Base-by-base conservation (phyloP, 2,329 filamentous ascomycete genomes). In the Phoma herbarum region DNA sequence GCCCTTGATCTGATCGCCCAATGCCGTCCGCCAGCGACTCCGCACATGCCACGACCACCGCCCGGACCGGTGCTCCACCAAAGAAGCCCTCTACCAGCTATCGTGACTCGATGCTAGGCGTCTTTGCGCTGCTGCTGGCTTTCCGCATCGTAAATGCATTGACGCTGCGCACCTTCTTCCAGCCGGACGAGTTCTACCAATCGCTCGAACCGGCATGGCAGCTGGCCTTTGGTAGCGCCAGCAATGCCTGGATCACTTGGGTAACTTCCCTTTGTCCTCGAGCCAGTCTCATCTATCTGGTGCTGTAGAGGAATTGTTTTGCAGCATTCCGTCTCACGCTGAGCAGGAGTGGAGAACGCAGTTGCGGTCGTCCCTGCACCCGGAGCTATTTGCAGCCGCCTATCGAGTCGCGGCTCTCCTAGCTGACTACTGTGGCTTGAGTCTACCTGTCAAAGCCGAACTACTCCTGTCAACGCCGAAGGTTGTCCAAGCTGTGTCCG, bases 171-270 rank as follows among this genome's bases (percentile, higher is more conserved):
- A 98, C 95, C 20, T 99, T 97, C 77, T 99, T 99, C 80, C 95
- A 99, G 78, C 95, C 95, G 26, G 95, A 99, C 81, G 95, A 99
- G 78, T 98, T 92, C 81, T 99, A 95, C 73, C 95, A 99, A 75
- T 90, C 93, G 1, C 85, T 98, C 43, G 95, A 99, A 80, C 94
- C 95, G 52, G 95, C 95, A 66, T 98, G 94, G 93, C 83, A 88
- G 69, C 84, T 95, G 54, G 90, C 91, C 3, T 97, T 97, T 82
- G 93, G 93, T 22, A 72, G 81, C 2, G 75, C 83, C 14, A 90
- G 89, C 76, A 90, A 91, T 62, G 92, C 94, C 26, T 99, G 94
- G 92, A 84, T 97, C 71, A 99, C 95, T 62, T 99, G 95, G 95
- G 94, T 96, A 83, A 71, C 85, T 64, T 33, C 60, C 43, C 62